These are phyloP conservation scores for Chlamydomonas sphaeroides DNA, from an alignment of 139 green algal genomes.

Conservation along the genomic window DNA sequence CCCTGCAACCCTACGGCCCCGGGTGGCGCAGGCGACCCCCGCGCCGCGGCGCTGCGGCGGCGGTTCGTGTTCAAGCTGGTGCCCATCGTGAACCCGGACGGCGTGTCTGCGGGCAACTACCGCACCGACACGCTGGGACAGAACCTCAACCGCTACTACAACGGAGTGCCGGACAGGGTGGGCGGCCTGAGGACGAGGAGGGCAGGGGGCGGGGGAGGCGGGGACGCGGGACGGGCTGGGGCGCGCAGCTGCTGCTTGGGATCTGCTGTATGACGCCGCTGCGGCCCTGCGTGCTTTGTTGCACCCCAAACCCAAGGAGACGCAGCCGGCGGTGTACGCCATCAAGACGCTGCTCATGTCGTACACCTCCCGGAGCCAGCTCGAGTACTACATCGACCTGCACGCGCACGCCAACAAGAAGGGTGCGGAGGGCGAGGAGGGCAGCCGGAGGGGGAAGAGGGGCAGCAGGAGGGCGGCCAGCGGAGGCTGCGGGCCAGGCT, in stretches of 20 bases:
- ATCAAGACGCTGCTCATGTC: conserved; percentile 59
- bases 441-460: too few species aligned
- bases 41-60: conserved; percentile 55
- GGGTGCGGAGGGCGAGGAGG: too few species aligned
- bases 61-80: conserved; percentile 77
- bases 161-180: conserved; percentile 44
- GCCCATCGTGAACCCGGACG: conserved; percentile 73
- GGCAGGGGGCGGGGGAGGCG: too few species aligned
- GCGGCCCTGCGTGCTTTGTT: too few species aligned
- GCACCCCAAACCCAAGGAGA: conserved; percentile 33
- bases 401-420: conserved; percentile 76
- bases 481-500: too few species aligned
- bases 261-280: too few species aligned
- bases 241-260: too few species aligned
- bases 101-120: conserved; percentile 69
- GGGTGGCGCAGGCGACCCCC: conserved; percentile 50
- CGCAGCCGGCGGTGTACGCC: conserved; percentile 62
- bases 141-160: conserved; percentile 76
- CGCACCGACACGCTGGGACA: conserved; percentile 64
- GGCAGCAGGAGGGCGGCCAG: not conserved
- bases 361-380: conserved; percentile 34
- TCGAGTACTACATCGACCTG: conserved; percentile 73
- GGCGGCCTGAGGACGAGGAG: too few species aligned
- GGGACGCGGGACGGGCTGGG: too few species aligned
- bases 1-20: too few species aligned